Evolutionary conservation across 495 filamentous ascomycete species (phyloP).

Genomic region (Baudoinia panamericana): DNA sequence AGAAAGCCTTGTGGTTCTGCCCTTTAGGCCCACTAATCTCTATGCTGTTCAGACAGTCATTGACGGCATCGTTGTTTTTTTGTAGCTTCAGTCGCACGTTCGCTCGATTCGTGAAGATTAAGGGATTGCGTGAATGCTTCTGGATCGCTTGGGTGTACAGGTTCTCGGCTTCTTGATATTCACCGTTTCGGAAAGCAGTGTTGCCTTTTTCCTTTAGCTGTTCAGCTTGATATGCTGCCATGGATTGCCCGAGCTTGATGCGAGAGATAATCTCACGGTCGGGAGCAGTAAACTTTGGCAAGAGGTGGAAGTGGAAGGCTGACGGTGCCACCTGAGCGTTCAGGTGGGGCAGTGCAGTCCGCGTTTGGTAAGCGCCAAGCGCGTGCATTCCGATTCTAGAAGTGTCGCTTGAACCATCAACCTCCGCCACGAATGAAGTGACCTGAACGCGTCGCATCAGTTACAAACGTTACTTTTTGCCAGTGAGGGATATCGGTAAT

Average conservation of each 20-base stretch:
- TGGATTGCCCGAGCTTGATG: slow-evolving; percentile 22
- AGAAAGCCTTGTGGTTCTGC: slow-evolving; percentile 64
- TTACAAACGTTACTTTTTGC: no score
- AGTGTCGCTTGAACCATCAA: no score
- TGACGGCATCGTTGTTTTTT: slow-evolving; percentile 60
- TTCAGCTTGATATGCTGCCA: slow-evolving; percentile 25
- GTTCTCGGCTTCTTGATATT: slow-evolving; percentile 62
- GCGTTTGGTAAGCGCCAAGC: no score
- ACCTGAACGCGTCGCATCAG: no score
- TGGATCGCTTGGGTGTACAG: slow-evolving; percentile 72
- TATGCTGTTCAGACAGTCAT: slow-evolving; percentile 65
- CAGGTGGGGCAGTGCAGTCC: no score
- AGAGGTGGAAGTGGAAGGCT: no score
- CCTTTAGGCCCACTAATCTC: slow-evolving; percentile 39
- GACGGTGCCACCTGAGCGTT: no score
- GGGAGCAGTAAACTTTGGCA: no score
- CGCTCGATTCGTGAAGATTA: slow-evolving; percentile 77
- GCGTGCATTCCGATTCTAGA: no score
- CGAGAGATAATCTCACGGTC: no score
- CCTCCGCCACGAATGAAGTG: no score
- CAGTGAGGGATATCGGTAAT: no score
- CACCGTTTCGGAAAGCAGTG: slow-evolving; percentile 35
- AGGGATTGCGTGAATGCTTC: slow-evolving; percentile 45
- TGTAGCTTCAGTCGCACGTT: slow-evolving; percentile 65
- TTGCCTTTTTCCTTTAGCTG: slow-evolving; percentile 32